Conservation (phyloP, 1,139 yeast genomes). For the Saccharomyces hybrid region DNA sequence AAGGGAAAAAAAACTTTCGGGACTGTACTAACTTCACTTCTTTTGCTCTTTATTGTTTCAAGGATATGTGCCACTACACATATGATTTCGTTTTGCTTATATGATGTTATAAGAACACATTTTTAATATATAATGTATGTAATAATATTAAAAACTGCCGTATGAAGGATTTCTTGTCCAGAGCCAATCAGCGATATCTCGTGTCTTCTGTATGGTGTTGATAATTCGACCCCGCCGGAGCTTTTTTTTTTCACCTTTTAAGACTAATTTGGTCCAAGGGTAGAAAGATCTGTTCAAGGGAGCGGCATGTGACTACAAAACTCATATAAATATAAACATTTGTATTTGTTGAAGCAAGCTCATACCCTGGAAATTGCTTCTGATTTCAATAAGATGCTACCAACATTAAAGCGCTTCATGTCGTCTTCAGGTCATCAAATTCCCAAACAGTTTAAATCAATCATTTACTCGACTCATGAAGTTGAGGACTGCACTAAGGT, state of each 20-base stretch:
- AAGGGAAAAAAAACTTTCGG: background rate
- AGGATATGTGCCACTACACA: background rate
- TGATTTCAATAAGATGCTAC: background rate
- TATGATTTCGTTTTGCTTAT: background rate
- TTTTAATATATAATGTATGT: constrained; percentile 1
- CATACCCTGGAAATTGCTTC: background rate
- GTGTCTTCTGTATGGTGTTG: background rate
- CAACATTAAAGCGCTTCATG: constrained; percentile 5
- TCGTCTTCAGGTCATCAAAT: constrained; percentile 6
- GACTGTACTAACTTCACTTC: background rate
- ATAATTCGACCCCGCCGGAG: background rate
- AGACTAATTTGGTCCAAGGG: background rate
- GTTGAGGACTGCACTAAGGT: constrained; percentile 25
- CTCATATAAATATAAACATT: background rate
- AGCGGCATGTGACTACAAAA: background rate
- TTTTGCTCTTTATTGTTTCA: background rate
- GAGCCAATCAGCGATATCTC: background rate
- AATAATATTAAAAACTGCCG: background rate
- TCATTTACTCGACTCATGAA: constrained; percentile 27
- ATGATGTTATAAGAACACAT: background rate
- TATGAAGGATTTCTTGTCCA: background rate
- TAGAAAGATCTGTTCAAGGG: background rate
- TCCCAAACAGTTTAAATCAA: constrained; percentile 26
- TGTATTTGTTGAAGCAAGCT: background rate
- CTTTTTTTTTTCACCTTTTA: background rate